A percentile compares a stretch with the other conserved stretches of the same genome.
Evolutionary conservation across 2,329 filamentous ascomycete genomes (phyloP).

Genomic region (Neodidymelliopsis sp.): DNA sequence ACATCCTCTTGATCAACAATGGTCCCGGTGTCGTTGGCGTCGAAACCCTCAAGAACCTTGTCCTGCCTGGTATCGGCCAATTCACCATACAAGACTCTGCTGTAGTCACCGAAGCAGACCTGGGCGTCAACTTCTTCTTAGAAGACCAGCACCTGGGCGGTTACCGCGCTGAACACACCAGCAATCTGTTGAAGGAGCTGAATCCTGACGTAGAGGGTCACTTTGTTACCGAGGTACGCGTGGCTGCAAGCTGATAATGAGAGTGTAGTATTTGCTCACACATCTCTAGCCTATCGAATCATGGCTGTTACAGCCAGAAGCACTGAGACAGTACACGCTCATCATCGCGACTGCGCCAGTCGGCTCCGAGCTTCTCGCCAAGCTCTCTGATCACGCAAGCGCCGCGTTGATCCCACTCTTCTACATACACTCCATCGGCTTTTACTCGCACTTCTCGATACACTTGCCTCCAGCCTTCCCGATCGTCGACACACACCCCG

Average conservation of each 20-base stretch:
- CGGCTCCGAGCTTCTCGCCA: conserved; percentile 58
- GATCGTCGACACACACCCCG: conserved; percentile 94
- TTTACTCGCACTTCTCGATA: conserved; percentile 89
- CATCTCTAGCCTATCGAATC: conserved; percentile 52
- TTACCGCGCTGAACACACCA: conserved; percentile 78
- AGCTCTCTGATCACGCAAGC: conserved; percentile 59
- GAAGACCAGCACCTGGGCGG: conserved; percentile 79
- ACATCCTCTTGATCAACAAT: conserved; percentile 89
- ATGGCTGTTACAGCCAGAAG: conserved; percentile 52
- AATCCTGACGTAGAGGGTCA: conserved; percentile 90
- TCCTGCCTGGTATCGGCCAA: conserved; percentile 86
- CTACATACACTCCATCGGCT: conserved; percentile 87
- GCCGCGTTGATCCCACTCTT: conserved; percentile 75
- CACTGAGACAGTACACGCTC: conserved; percentile 62
- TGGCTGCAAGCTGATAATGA: neutral
- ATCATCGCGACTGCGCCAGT: conserved; percentile 69
- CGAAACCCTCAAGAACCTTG: conserved; percentile 96
- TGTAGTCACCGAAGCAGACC: conserved; percentile 78
- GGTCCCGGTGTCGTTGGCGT: conserved; percentile 86
- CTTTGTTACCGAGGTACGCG: conserved; percentile 65
- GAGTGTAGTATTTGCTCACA: conserved; percentile 22
- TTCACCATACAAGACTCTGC: conserved; percentile 90
- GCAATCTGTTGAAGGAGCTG: conserved; percentile 80
- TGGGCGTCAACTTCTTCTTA: conserved; percentile 97
- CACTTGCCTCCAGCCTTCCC: conserved; percentile 81